These are phyloP conservation scores for Malus fusca DNA, from an alignment of 306 rosid species.

Conservation along the genomic window DNA sequence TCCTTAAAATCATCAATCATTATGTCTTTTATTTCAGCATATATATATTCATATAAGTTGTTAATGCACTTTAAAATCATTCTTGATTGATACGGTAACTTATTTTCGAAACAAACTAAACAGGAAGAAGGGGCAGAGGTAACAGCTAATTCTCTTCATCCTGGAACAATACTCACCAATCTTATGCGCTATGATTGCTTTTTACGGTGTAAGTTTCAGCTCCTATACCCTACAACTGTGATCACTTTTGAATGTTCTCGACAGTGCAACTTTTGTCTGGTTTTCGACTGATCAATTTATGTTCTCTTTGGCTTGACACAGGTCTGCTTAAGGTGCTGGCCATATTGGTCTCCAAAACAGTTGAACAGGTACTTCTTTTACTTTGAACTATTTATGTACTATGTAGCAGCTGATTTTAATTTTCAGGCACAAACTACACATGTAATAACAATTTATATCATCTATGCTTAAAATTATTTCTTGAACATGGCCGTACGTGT, in stretches of 20 bases:
- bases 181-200: constrained; percentile 21
- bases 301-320: constrained; percentile 25
- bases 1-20: neutral
- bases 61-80: too few species aligned
- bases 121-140: constrained; percentile 28
- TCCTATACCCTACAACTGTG: neutral
- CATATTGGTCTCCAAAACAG: constrained; percentile 47
- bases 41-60: neutral
- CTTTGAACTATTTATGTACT: too few species aligned
- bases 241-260: neutral
- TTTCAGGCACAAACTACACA: neutral
- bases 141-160: constrained; percentile 35
- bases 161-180: constrained; percentile 29
- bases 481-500: neutral
- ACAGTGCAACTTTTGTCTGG: neutral
- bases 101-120: neutral
- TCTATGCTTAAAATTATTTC: neutral
- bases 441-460: neutral
- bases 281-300: neutral
- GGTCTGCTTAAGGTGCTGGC: constrained; percentile 34
- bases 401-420: neutral
- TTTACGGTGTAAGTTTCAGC: constrained; percentile 31
- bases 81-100: neutral
- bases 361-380: constrained; percentile 37
- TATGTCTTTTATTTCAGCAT: neutral